Evolutionary conservation across 768 basidiomycete genomes (phyloP).

Genomic region (Albatrellus ellisii): DNA sequence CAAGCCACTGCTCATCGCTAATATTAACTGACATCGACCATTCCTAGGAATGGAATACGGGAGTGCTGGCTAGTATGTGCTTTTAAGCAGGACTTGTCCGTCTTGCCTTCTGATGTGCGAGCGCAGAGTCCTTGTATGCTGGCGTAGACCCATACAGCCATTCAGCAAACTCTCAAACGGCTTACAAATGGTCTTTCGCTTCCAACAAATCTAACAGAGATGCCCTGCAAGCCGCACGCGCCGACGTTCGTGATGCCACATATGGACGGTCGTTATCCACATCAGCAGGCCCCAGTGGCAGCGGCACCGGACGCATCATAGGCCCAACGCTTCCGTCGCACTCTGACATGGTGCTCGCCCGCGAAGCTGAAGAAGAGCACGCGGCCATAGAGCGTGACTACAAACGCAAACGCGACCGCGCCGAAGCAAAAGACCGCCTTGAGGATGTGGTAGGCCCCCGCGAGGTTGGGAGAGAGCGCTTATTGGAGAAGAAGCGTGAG

Average conservation of each 20-base stretch:
- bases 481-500: slow-evolving; percentile 77
- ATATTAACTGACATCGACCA: slow-evolving; percentile 2
- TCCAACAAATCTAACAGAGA: slow-evolving; percentile 45
- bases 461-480: slow-evolving; percentile 68
- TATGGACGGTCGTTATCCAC: slow-evolving; percentile 14
- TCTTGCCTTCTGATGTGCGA: slow-evolving; percentile 2
- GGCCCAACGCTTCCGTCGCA: slow-evolving; percentile 61
- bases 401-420: slow-evolving; percentile 55
- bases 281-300: slow-evolving; percentile 4
- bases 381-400: slow-evolving; percentile 36
- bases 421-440: slow-evolving; percentile 51
- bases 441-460: slow-evolving; percentile 77
- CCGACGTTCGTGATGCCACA: slow-evolving; percentile 39
- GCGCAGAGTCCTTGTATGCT: slow-evolving; percentile 42
- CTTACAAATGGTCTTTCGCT: slow-evolving; percentile 82
- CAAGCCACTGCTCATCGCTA: slow-evolving; percentile 4
- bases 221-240: slow-evolving; percentile 44
- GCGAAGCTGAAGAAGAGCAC: slow-evolving; percentile 45
- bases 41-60: slow-evolving; percentile 67
- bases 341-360: slow-evolving; percentile 55
- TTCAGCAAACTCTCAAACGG: slow-evolving; percentile 56
- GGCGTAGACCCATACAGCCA: slow-evolving; percentile 43
- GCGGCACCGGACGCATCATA: slow-evolving; percentile 30
- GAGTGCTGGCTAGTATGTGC: slow-evolving; percentile 49
- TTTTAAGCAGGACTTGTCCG: background rate